Base-by-base conservation (phyloP, 805 yeast genomes). In the Pichia nanzhaoensis region DNA sequence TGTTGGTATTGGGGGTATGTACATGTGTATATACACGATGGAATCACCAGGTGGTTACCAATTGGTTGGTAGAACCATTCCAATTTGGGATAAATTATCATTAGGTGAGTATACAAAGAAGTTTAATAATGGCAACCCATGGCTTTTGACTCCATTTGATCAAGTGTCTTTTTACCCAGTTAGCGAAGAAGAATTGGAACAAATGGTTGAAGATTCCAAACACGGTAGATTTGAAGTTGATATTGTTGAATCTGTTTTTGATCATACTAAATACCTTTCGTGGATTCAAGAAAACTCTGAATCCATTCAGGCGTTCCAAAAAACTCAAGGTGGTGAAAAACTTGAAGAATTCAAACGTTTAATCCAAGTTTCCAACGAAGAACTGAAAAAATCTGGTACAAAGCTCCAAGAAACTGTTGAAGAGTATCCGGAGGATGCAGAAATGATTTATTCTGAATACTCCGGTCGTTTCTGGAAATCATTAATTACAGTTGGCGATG, bases 1-100 rank as follows among this genome's bases (percentile, higher is more conserved):
- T 32, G 98, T 91, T 50, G 99, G 99, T 59, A 82, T 93, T 61
- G 99, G 99, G 51, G 98, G 99, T 56, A 88, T 84, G 86, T 93
- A 89, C 74, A 90, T 91, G 98, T 91, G 98, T 70, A 90, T 91
- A 56, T 91, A 91, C 67, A 88, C 98, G 28, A 90, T 91, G 91
- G 95, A 88, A 54, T 88, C 96, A 21, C 99, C 99, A 39, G 99
- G 99, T 68, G 99, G 99, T 28, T 91, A 91, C 67, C 98, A 91
- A 69, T 75, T 91, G 55, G 91, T 89, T 51, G 99, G 98, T 46
- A 79, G 98, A 61, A 91, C 99, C 10, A 81, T 93, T 53, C 98
- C 98, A 44, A 90, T 91, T 56, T 91, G 99, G 99, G 99, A 91
- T 64, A 90, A 88, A 68, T 74, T 91, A 56, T 75, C 86, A 28